Evolutionary conservation across 2,329 filamentous ascomycete genomes (phyloP), one percentile per base, ranked within the genome.

Genomic region (Diaporthe humulicola): DNA sequence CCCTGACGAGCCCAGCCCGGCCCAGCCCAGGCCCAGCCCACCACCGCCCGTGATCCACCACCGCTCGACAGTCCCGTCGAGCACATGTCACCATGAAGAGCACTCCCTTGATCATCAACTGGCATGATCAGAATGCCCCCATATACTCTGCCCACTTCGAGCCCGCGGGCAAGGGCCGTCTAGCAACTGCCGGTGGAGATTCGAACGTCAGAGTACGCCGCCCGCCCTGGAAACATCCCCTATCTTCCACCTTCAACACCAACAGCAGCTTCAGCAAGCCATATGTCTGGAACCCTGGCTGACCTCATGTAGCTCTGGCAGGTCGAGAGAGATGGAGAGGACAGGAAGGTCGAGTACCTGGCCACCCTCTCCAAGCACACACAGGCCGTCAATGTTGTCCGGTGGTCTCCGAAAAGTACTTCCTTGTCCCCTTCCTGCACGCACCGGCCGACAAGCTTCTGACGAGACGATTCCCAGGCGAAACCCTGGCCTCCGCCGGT

Each of bases 131-230:
- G 82, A 98, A 97, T 86, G 92, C 95, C 80, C 97, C 97, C 75
- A 96, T 99, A 83, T 99, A 98, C 87, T 98, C 96, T 57, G 95
- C 95, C 79, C 96, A 98, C 84, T 99, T 98, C 83, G 96, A 99
- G 83, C 95, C 95, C 64, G 90, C 95, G 82, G 95, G 95, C 77
- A 98, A 97, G 84, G 95, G 95, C 71, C 92, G 97, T 81, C 87
- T 99, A 77, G 97, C 97, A 74, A 99, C 97, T 14, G 96, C 93
- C 77, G 97, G 96, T 81, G 97, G 97, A 83, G 97, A 99, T 85
- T 98, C 98, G 84, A 96, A 98, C 86, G 95, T 99, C 81, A 91
- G 97, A 85, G 94, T 96, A 91, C 77, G 92, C 85, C 75, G 30
- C 22, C 58, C 42, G 25, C n/a, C 25, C 45, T 50, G n/a, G 19